Evolutionary conservation across 257 asterid genomes (phyloP), one percentile per base, ranked within the genome.

Genomic region (Parsonsia alboflavescens): DNA sequence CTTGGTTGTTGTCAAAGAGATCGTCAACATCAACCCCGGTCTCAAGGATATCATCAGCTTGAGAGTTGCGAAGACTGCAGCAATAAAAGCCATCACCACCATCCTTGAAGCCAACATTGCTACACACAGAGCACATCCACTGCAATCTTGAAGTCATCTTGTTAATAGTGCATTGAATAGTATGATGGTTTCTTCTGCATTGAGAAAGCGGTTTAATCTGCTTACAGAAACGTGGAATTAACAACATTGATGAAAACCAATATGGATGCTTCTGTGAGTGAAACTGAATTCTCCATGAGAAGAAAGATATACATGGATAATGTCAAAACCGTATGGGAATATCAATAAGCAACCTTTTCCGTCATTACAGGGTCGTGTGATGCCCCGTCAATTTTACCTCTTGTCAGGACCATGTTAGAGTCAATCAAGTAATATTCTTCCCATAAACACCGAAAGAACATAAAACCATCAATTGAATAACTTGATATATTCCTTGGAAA

Each of bases 81-180:
- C 85, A 86, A 73, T 76, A 88, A 81, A 71, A 85, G 52, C 96
- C 96, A 72, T 89, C 92, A 12, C 79, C 92, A 30, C 83, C 81
- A 16, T 78, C 76, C 52, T 22, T 68, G 56, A 88, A 87, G 45
- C 84, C 84, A 12, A 39, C 44, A 65, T 28, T 45, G 73, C 86
- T 88, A 74, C 97, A 93, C 0, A 63, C 70, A 9, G 75, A 75
- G 82, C 98, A 93, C 10, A 9, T 50, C 72, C 72, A 76, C 24
- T 52, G 77, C 59, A 84, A 74, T 41, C 82, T 80, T 24, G 82
- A 83, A 7, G 46, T 75, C 89, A 86, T 54, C 54, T 39, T 64
- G 28, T 39, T 33, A 36, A 39, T 39, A 28, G 30, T 9, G 16
- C 70, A 64, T 41, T 22, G 10, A 36, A 64, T 19, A 19, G 7